These are phyloP conservation scores for Heterobasidion irregulare DNA, from an alignment of 1,284 basidiomycete species.

Conservation along the genomic window DNA sequence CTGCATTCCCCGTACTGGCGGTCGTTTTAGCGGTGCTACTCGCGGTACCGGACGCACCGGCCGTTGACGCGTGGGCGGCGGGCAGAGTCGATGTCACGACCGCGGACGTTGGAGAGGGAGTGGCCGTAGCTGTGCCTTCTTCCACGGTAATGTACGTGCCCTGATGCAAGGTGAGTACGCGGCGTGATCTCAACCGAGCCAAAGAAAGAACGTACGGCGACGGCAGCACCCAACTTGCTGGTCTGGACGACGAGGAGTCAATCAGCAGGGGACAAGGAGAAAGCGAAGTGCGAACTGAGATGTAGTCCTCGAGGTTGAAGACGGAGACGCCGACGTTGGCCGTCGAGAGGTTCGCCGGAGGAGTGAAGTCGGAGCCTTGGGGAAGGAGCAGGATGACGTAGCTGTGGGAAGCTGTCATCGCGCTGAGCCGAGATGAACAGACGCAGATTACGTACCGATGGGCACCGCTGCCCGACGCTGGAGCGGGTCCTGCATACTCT, in stretches of 20 bases:
- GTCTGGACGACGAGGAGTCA: slow-evolving; percentile 20
- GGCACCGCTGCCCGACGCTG: slow-evolving; percentile 56
- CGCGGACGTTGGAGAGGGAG: slow-evolving; percentile 48
- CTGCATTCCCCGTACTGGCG: not conserved
- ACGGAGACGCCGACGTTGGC: slow-evolving; percentile 39
- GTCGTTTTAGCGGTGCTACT: not conserved
- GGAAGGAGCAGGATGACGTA: slow-evolving; percentile 61
- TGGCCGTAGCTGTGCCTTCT: slow-evolving; percentile 48
- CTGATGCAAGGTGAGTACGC: slow-evolving; percentile 19
- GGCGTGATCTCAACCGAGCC: slow-evolving; percentile 9
- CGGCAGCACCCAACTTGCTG: slow-evolving; percentile 46
- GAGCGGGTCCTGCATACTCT: slow-evolving; percentile 67
- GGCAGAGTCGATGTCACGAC: slow-evolving; percentile 57
- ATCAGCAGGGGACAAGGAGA: slow-evolving; percentile 1
- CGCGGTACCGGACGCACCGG: not conserved
- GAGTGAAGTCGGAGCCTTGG: slow-evolving; percentile 52
- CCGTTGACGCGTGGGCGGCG: slow-evolving; percentile 10
- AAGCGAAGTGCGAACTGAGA: slow-evolving; percentile 25
- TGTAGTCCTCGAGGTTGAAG: slow-evolving; percentile 47
- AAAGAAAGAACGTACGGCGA: slow-evolving; percentile 38
- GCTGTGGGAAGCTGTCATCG: slow-evolving; percentile 24
- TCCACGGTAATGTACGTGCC: slow-evolving; percentile 73
- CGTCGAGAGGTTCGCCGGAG: slow-evolving; percentile 49
- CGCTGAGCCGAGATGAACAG: not conserved
- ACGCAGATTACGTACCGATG: slow-evolving; percentile 42